Evolutionary conservation across 352 stramenopile species (phyloP), one percentile per base, ranked within the genome.

Genomic region (Phytophthora tubulina): DNA sequence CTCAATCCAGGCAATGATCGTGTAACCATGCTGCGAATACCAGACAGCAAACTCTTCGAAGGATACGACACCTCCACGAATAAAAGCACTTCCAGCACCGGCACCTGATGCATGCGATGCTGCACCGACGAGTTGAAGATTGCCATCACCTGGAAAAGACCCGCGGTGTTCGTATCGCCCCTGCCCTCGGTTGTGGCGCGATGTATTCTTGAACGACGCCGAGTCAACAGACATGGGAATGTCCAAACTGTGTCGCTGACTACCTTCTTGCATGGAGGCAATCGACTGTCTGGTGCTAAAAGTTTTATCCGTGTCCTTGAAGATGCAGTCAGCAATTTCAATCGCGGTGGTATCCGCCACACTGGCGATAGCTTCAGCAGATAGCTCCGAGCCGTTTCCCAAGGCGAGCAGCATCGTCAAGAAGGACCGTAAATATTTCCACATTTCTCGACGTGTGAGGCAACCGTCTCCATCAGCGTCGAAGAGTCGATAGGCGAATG

Each of bases 371-470:
- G 85, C 87, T 76, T 95, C 86, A 6, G 88, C 88, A 27, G 88
- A 96, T 0, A 94, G 59, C 31, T 96, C 88, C 0, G 86, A 88
- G 10, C 86, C 91, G 52, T 98, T 98, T 57, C 96, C 97, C 27
- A 98, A 93, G 11, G 95, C 97, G 7, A 99, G 81, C 9, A 99
- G 74, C 74, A 98, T 96, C 2, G 96, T 96, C 48, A 99, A 73
- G 74, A 99, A 99, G 2, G 95, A 98, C 6, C 94, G 87, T 32
- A 99, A 58, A 75, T 97, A 99, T 56, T 93, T 95, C 73, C 85
- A 96, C 76, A 98, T 95, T 55, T 98, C 94, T 41, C 90, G 81
- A n/a, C 86, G 81, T 10, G 90, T 96, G n/a, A 99, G 77, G 13
- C 86, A 88, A 6, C 94, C 92, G 63, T 98, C 86, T 71, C 88